Evolutionary conservation across 1,139 yeast genomes (phyloP).

Genomic region (Yamadazyma conglobata): DNA sequence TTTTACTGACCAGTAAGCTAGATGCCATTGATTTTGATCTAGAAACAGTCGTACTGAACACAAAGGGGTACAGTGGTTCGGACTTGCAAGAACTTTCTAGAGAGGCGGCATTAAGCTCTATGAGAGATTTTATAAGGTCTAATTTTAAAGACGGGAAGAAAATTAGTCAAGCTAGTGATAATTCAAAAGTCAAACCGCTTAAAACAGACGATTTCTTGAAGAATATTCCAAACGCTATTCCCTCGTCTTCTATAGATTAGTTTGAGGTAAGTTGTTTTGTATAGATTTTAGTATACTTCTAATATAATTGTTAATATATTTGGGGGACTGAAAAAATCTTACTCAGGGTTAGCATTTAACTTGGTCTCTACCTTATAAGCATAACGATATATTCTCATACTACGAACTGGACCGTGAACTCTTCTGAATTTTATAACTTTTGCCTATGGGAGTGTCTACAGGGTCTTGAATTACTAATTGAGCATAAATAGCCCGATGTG

Average conservation of each 20-base stretch:
- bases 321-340: too few species aligned
- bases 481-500: too few species aligned
- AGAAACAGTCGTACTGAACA: conserved; percentile 54
- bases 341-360: too few species aligned
- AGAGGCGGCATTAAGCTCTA: conserved; percentile 88
- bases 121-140: conserved; percentile 72
- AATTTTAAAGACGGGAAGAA: conserved; percentile 46
- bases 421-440: too few species aligned
- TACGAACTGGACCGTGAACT: too few species aligned
- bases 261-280: too few species aligned
- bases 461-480: too few species aligned
- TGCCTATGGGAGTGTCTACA: too few species aligned
- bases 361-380: too few species aligned
- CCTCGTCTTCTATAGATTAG: conserved; percentile 33
- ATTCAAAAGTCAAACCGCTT: conserved; percentile 42
- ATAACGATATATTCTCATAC: too few species aligned
- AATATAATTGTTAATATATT: too few species aligned
- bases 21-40: conserved; percentile 58
- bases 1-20: conserved; percentile 61
- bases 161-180: conserved; percentile 18
- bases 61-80: conserved; percentile 84
- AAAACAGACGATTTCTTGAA: conserved; percentile 44
- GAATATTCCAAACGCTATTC: conserved; percentile 29
- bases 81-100: conserved; percentile 89
- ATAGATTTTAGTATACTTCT: too few species aligned